A percentile compares a stretch with the other conserved stretches of the same genome.
These are phyloP conservation scores for Fusarium sp. DNA, from an alignment of 2,329 filamentous ascomycete genomes.

Conservation along the genomic window DNA sequence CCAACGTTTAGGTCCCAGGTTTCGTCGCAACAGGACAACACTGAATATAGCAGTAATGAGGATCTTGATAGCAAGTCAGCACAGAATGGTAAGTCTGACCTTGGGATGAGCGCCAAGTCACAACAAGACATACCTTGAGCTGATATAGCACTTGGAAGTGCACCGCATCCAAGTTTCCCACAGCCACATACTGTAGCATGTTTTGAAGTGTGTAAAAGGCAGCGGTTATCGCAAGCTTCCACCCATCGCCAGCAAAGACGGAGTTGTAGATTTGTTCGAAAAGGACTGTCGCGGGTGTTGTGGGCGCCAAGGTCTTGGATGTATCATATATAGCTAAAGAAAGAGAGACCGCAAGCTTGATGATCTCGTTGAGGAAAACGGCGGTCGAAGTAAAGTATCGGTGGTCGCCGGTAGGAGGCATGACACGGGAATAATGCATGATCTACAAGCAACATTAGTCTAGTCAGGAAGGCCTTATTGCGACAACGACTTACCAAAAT, in stretches of 20 bases:
- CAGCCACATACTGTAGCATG: conserved; percentile 90
- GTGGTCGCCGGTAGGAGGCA: conserved; percentile 86
- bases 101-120: neutral
- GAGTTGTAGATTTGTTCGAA: conserved; percentile 83
- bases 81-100: neutral
- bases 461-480: conserved; percentile 51
- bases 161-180: conserved; percentile 91
- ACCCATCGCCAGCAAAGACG: conserved; percentile 91
- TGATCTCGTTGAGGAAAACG: conserved; percentile 91
- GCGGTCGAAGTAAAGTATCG: conserved; percentile 95
- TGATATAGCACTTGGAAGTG: conserved; percentile 96
- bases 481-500: conserved; percentile 69
- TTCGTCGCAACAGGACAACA: conserved; percentile 79
- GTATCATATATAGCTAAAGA: conserved; percentile 91
- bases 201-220: conserved; percentile 92
- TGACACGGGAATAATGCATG: conserved; percentile 94
- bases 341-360: conserved; percentile 89
- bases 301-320: conserved; percentile 80
- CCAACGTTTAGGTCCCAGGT: conserved; percentile 82
- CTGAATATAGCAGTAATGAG: conserved; percentile 91
- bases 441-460: conserved; percentile 66
- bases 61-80: conserved; percentile 64
- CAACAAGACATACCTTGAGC: conserved; percentile 73
- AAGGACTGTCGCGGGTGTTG: conserved; percentile 83
- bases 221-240: conserved; percentile 93